Percentiles rank a stretch among this genome's conserved stretches.
These are phyloP conservation scores for Endocladia muricata DNA, from an alignment of 31 red algal genomes.

Conservation along the genomic window DNA sequence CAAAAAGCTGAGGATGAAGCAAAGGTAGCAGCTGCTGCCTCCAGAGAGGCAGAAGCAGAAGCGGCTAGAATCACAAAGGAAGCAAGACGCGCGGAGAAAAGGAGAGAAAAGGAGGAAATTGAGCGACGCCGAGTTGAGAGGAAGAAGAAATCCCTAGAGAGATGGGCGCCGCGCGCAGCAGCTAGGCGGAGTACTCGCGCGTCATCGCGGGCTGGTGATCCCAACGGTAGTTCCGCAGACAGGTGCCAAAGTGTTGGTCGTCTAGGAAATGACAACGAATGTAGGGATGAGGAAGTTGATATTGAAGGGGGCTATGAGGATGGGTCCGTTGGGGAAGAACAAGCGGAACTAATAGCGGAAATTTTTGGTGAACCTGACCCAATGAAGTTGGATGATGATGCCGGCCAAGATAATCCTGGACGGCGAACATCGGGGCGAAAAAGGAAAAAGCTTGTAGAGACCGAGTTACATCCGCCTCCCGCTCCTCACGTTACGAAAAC, in stretches of 20 bases:
- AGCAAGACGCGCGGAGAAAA: constrained; percentile 1
- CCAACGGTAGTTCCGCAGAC: too few species aligned
- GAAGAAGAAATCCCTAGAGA: constrained; percentile 13
- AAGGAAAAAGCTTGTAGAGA: background rate
- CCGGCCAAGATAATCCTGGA: background rate
- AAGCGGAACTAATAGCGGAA: too few species aligned
- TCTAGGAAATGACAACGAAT: background rate
- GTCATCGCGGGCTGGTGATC: constrained; percentile 21
- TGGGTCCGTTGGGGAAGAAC: background rate
- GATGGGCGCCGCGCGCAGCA: constrained; percentile 47
- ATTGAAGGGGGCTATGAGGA: background rate
- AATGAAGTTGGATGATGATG: background rate
- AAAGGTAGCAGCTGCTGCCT: background rate
- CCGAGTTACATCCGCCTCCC: background rate
- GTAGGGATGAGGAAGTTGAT: background rate
- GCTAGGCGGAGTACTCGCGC: constrained; percentile 42
- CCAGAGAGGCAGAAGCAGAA: background rate
- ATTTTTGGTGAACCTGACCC: background rate
- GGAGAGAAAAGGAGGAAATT: constrained; percentile 20
- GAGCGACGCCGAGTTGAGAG: constrained; percentile 16
- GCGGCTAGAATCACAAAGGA: background rate
- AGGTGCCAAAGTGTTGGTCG: background rate
- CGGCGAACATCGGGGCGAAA: background rate
- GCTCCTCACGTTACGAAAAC: background rate
- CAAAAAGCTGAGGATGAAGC: constrained; percentile 20